Evolutionary conservation across 768 basidiomycete species (phyloP), one percentile per base, ranked within the genome.

Genomic region (Lyophyllum atratum): DNA sequence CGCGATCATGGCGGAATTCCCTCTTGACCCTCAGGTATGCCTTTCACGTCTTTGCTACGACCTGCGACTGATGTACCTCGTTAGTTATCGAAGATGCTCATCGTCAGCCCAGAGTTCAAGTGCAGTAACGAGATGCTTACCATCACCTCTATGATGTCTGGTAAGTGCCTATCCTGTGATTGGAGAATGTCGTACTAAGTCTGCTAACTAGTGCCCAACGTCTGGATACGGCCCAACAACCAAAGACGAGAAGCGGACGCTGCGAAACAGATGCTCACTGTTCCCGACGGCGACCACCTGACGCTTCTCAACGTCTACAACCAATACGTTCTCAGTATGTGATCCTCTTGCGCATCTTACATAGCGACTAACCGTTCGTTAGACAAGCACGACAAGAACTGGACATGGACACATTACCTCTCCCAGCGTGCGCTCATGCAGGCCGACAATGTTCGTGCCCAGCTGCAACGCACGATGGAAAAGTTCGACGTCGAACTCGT

Each of bases 201-300:
- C 39, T n/a, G 39, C 5, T n/a, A 26, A 24, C 31, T 40, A 89
- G 93, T 96, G 0, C 95, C 97, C 0, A 97, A 91, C 68, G 84
- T 97, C n/a, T 98, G 94, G 88, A 73, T 96, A 48, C 86, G 97
- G 39, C 97, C 96, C 0, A 86, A 87, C 56, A 92, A 89, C 64
- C 87, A 89, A 55, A 81, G 92, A 53, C 90, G 89, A 64, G 93
- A 97, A 66, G 95, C 97, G 14, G 96, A 98, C 68, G 85, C 86
- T 29, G 95, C 97, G 3, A 98, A 98, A 71, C 89, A 91, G 2
- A 61, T 89, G 59, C 80, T 98, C 50, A 89, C 87, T 8, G 89
- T 98, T 48, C 97, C 96, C 0, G 93, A 95, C 59, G 92, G 97
- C n/a, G 97, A 99, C 68, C 97, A 99, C 70, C 73, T 98, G 37